Conservation (phyloP, 1,284 basidiomycete genomes). For the Austroboletus novae-zelandiae region DNA sequence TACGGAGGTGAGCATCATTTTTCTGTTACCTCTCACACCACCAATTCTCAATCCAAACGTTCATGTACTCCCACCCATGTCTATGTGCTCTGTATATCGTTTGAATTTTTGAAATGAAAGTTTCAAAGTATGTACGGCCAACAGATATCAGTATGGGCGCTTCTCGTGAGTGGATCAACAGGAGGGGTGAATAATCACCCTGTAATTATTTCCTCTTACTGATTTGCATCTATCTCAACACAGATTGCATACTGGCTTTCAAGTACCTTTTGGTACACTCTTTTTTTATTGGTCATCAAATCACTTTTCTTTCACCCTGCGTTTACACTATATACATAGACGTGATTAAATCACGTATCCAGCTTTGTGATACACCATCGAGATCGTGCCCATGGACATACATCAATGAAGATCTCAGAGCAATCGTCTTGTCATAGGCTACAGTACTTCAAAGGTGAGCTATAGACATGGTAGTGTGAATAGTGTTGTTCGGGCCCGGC, state of each 20-base stretch:
- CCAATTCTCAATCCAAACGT: too few relatives aligned
- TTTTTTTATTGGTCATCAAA: neutral
- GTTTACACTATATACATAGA: neutral
- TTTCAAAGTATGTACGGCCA: constrained; percentile 63
- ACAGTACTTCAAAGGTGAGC: constrained; percentile 19
- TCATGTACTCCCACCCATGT: too few relatives aligned
- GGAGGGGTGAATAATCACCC: constrained; percentile 65
- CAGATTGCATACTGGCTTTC: constrained; percentile 92
- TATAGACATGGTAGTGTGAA: neutral
- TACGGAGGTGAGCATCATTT: constrained; percentile 56
- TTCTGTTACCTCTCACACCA: neutral
- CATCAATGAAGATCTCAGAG: too few relatives aligned
- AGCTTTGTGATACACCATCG: too few relatives aligned
- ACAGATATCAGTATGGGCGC: constrained; percentile 84
- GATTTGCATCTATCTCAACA: neutral
- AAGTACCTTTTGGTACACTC: constrained; percentile 69
- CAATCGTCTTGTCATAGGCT: constrained; percentile 51
- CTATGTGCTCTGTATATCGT: constrained; percentile 53
- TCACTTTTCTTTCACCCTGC: neutral
- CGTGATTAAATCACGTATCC: too few relatives aligned
- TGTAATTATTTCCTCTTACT: too few relatives aligned
- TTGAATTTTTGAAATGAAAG: constrained; percentile 83
- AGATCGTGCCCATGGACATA: too few relatives aligned
- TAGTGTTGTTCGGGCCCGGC: too few relatives aligned
- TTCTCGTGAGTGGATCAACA: constrained; percentile 82